Base-by-base conservation (phyloP, 257 asterid species). In the Ilex asprella region DNA sequence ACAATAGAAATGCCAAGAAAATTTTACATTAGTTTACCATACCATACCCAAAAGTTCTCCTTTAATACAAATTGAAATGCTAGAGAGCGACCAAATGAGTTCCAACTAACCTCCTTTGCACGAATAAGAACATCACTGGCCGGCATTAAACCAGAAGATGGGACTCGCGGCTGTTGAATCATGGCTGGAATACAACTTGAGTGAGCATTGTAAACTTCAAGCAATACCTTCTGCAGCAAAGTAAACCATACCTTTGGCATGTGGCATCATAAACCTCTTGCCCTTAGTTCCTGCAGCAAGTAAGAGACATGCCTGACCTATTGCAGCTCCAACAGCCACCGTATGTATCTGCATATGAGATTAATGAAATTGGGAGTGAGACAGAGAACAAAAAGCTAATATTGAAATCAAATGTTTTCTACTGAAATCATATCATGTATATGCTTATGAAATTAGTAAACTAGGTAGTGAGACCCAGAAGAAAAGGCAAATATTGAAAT, bases 261-360 rank as follows among this genome's bases (percentile, higher is more conserved):
- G 88, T 64, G 95, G 98, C 96, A 88, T 73, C 95, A 83, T 84
- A 74, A 74, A 92, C 79, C 98, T 80, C 69, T 84, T 78, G 67
- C 97, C 98, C 68, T 92, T 88, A 69, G 75, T 71, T 63, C 98
- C 98, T 58, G 97, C 90, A 67, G 97, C 80, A 62, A 92, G 93
- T 66, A 92, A 74, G 67, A 92, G 95, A 75, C 98, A 92, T 29
- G 98, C 95, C 39, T 88, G 97, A 59, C 98, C 98, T 30, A 88
- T 80, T 47, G 98, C 97, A 59, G 89, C 87, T 65, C 95, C 98
- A 75, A 88, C 78, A 50, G 71, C 81, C 55, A 88, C 88, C 15
- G 97, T 88, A 70, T 83, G 95, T 77, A 88, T 86, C 97, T 88
- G 87, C 68, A 64, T 11, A 58, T 43, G 59, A 68, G 47, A 65